phyloP scores from a whole-genome alignment of 1,284 basidiomycete genomes.

The Leccinum variabile region DNA sequence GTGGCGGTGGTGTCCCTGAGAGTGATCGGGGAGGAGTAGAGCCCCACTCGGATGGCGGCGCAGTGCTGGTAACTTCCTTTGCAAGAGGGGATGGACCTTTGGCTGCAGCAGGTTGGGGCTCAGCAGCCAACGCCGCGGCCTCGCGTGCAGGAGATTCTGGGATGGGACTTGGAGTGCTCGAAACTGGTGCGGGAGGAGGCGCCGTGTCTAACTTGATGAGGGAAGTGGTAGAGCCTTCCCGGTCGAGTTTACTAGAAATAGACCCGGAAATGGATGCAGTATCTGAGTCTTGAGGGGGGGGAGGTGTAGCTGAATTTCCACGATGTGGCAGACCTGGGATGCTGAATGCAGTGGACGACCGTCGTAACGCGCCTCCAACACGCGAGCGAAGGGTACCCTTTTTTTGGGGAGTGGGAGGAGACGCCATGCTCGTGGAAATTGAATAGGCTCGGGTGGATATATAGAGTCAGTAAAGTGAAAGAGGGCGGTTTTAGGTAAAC shows the following conservation, averaged over 20 bases:
- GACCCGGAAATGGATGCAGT: constrained; percentile 27
- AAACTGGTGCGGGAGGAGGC: constrained; percentile 18
- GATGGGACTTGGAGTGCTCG: constrained; percentile 48
- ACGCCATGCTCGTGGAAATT: constrained; percentile 19
- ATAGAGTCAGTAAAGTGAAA: constrained; percentile 8
- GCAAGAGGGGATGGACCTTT: constrained; percentile 34
- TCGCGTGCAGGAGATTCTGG: constrained; percentile 55
- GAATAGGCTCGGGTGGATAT: constrained; percentile 3
- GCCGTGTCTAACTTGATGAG: constrained; percentile 32
- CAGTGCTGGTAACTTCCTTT: constrained; percentile 23
- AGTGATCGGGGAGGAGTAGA: constrained; percentile 23
- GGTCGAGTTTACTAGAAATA: constrained; percentile 28
- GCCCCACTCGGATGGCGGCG: constrained; percentile 14
- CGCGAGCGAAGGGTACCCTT: constrained; percentile 35
- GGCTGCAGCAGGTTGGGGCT: constrained; percentile 21
- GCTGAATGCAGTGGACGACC: too few species aligned
- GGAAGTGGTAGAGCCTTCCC: constrained; percentile 32
- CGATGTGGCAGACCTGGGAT: constrained; percentile 30
- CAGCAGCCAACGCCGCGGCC: constrained; percentile 39
- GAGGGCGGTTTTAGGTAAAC: constrained; percentile 12
- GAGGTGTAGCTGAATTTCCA: constrained; percentile 29
- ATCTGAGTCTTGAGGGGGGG: constrained; percentile 34
- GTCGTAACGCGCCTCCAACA: constrained; percentile 18
- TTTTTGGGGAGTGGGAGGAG: constrained; percentile 30
- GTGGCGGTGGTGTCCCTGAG: constrained; percentile 21